Conservation (phyloP, 176 grass and related monocot genomes). For the Avena atlantica region DNA sequence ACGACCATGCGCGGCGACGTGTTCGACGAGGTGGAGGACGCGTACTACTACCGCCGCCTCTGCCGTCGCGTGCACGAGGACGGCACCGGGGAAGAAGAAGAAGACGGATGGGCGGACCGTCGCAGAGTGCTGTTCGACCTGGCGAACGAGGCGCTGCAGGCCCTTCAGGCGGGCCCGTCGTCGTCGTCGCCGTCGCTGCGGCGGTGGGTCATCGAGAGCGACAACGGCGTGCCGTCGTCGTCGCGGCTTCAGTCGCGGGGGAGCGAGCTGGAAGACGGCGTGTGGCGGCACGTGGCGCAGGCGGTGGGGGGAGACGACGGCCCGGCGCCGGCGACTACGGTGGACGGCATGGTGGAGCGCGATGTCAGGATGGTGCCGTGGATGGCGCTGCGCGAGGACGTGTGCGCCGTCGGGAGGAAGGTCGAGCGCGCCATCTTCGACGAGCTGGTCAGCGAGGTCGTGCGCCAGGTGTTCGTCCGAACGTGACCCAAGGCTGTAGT, state of each 20-base stretch:
- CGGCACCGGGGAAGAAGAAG: not conserved
- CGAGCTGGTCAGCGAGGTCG: not conserved
- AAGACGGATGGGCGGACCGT: conserved; percentile 1
- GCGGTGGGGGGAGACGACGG: not conserved
- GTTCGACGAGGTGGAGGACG: conserved; percentile 75
- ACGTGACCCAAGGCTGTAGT: not conserved
- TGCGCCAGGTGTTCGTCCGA: not conserved
- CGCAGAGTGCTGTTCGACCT: conserved; percentile 76
- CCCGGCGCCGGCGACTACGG: not conserved
- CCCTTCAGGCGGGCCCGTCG: not conserved
- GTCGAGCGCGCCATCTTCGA: conserved; percentile 14
- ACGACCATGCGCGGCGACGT: conserved; percentile 40
- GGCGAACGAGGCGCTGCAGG: conserved; percentile 62
- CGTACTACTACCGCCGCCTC: conserved; percentile 48
- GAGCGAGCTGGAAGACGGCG: not conserved
- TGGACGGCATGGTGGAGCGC: not conserved
- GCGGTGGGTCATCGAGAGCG: not conserved
- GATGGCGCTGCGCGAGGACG: not conserved
- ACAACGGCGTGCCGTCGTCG: not conserved
- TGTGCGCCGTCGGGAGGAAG: conserved; percentile 11
- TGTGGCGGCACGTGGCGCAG: not conserved
- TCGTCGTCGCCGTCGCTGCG: not conserved
- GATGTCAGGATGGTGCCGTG: not conserved
- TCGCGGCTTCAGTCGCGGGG: not conserved
- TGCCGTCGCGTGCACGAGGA: not conserved